These are phyloP conservation scores for Hymenoscyphus scutula DNA, from an alignment of 2,329 filamentous ascomycete species.

Conservation along the genomic window DNA sequence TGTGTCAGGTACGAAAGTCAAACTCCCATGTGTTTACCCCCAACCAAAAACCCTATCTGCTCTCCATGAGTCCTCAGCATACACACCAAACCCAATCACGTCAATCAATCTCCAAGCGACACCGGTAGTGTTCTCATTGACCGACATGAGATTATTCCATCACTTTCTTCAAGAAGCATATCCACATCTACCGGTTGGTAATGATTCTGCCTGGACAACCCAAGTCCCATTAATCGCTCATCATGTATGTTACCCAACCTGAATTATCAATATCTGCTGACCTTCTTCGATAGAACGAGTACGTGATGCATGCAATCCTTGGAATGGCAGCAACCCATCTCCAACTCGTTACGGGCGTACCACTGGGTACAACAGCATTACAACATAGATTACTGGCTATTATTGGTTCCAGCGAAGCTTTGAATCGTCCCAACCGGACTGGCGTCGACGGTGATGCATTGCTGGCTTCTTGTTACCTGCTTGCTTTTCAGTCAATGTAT, in stretches of 20 bases:
- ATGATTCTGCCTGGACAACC: slow-evolving; percentile 65
- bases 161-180: slow-evolving; percentile 62
- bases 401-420: slow-evolving; percentile 55
- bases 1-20: slow-evolving; percentile 59
- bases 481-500: slow-evolving; percentile 57
- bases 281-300: slow-evolving; percentile 50
- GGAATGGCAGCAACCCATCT: slow-evolving; percentile 67
- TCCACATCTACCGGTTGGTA: slow-evolving; percentile 63
- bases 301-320: slow-evolving; percentile 69
- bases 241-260: slow-evolving; percentile 46
- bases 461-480: slow-evolving; percentile 56
- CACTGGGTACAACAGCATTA: slow-evolving; percentile 48
- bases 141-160: slow-evolving; percentile 68
- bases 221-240: slow-evolving; percentile 66
- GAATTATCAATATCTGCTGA: slow-evolving; percentile 4
- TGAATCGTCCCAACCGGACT: slow-evolving; percentile 42
- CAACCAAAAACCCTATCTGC: slow-evolving; percentile 53
- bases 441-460: slow-evolving; percentile 58
- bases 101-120: slow-evolving; percentile 39
- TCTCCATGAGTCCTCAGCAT: slow-evolving; percentile 20
- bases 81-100: slow-evolving; percentile 12
- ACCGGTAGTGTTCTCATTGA: slow-evolving; percentile 57
- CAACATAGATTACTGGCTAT: slow-evolving; percentile 65
- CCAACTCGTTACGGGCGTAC: slow-evolving; percentile 44
- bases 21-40: slow-evolving; percentile 63